These are phyloP conservation scores for Inga leiocalycina DNA, from an alignment of 306 rosid genomes.

Conservation along the genomic window DNA sequence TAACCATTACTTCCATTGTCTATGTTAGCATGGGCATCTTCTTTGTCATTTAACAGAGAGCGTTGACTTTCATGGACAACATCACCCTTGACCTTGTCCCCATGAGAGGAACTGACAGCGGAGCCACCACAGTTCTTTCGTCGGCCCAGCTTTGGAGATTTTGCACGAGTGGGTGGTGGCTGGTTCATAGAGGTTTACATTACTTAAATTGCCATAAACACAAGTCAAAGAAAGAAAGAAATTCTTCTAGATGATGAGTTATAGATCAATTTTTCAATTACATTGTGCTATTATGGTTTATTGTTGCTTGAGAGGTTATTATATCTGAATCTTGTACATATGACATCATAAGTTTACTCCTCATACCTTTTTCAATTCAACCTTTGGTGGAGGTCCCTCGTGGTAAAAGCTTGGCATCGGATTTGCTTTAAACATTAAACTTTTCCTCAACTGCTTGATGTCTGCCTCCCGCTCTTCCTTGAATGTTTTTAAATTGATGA, in stretches of 20 bases:
- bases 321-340: constrained; percentile 4
- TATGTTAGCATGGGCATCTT: constrained; percentile 25
- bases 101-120: constrained; percentile 42
- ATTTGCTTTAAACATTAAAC: constrained; percentile 88
- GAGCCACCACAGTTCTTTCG: constrained; percentile 62
- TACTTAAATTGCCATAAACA: constrained; percentile 31
- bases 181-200: constrained; percentile 41
- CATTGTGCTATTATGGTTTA: constrained; percentile 17
- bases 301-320: constrained; percentile 27
- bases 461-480: constrained; percentile 91
- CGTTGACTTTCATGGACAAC: constrained; percentile 45
- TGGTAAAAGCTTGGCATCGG: constrained; percentile 99
- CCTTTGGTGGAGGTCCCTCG: constrained; percentile 97
- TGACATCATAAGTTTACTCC: constrained; percentile 17
- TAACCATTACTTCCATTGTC: constrained; percentile 33
- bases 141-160: constrained; percentile 94
- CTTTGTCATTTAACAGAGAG: constrained; percentile 35
- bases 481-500: constrained; percentile 43
- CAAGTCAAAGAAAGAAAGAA: neutral
- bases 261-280: constrained; percentile 28
- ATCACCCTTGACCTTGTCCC: constrained; percentile 47
- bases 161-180: constrained; percentile 96
- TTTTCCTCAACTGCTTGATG: constrained; percentile 86
- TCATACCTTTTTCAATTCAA: constrained; percentile 86
- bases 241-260: constrained; percentile 20